Base-by-base conservation (phyloP, 2,329 filamentous ascomycete species). In the Beauveria bassiana region DNA sequence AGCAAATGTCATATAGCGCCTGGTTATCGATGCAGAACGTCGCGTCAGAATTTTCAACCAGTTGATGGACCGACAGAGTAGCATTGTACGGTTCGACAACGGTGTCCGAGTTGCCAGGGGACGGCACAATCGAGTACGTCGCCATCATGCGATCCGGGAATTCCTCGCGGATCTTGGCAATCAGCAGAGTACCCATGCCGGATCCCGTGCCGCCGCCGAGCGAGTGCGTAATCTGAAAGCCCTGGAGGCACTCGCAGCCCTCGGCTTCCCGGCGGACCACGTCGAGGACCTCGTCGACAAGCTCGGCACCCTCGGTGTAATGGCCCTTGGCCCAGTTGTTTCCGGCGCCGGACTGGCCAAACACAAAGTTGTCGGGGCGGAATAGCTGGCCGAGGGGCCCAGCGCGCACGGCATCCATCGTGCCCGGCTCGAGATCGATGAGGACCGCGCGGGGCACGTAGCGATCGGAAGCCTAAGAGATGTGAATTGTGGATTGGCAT, bases 311-410 rank as follows among this genome's bases (percentile, higher is more conserved):
- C 84, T 99, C 95, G 68, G 95, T 99, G 86, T 99, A 99, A 79
- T 99, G 95, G 82, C 95, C 95, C 88, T 98, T 99, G 79, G 95
- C 95, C 95, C 95, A 99, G 87, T 98, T 98, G 91, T 99, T 99
- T 81, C 95, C 95, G 78, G 95, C 95, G 86, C 93, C 93, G 72
- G 95, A 98, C 84, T 98, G 95, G 72, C 95, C 95, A 79, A 97
- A 98, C 75, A 98, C 91, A 81, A 98, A 98, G 89, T 98, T 99
- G 84, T 99, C 95, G 76, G 95, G 95, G 69, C 95, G 93, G 91
- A 99, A 98, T 70, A 99, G 92, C 84, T 97, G 90, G 72, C 95
- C 95, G 77, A 98, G 97, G 69, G 95, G 95, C 78, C 95, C 93
- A 71, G 93, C 91, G 77, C 93, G 93, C 81, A 99, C 93, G 70